Evolutionary conservation across 441 rosid genomes (phyloP), one percentile per base, ranked within the genome.

Genomic region (Rhodomyrtus psidioides): DNA sequence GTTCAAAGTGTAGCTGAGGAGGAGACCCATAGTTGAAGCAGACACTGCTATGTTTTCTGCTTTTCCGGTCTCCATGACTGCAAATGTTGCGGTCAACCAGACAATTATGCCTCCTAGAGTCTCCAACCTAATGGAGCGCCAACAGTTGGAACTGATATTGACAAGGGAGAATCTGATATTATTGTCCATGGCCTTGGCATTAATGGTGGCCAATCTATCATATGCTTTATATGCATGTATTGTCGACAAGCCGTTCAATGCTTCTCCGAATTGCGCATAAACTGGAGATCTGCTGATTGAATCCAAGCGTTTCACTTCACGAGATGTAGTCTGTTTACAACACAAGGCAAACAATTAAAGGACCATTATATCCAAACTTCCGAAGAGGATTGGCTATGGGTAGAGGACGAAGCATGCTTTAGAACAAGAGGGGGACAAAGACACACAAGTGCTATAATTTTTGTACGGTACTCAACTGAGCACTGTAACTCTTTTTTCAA

Each of bases 11-110:
- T 95, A 95, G 84, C 96, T 96, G 65, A 96, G 95, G 89, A 96
- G 98, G 84, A 96, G 90, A 91, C 99, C 99, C 99, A 95, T 96
- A 6, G 96, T 93, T 65, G 99, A 94, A 81, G 98, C 98, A 93
- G 90, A 94, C 30, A 89, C 94, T 88, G 91, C 91, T 90, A 91
- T 98, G 90, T 95, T 91, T 87, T 89, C 96, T 2, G 98, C 95
- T 46, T 88, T 94, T 82, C 95, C 94, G 60, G 93, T 96, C 90
- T 95, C 97, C 96, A 94, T 91, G 83, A 96, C 97, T 3, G 98
- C 98, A 87, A 96, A 95, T 79, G 98, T 95, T 14, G 97, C 96
- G 27, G 98, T 95, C 83, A 95, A 86, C 99, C 98, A 96, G 87
- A 96, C 95, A 97, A 95, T 95, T 82, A 95, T 89, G 82, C 99